Base-by-base conservation (phyloP, 2,329 filamentous ascomycete genomes). In the Seiridium unicorne region DNA sequence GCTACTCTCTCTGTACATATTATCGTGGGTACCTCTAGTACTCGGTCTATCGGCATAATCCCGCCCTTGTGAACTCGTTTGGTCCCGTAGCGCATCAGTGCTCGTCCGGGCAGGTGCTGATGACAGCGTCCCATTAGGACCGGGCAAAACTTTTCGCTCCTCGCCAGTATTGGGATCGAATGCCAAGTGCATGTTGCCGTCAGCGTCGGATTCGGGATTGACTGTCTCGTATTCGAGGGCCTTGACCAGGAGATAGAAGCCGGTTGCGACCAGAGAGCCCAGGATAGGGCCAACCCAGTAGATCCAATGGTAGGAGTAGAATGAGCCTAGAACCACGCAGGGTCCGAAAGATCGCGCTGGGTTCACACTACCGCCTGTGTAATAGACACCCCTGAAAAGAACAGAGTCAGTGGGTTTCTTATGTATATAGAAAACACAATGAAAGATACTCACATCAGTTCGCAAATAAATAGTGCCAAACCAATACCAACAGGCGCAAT, bases 401-500 rank as follows among this genome's bases (percentile, higher is more conserved):
- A 10, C n/a, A 6, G 8, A 47, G 7, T 8, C 7, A 42, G 13
- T 7, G 13, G 13, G 38, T 42, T 42, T 13, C 7, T 7, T 13
- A 42, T 42, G 7, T 8, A 13, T 13, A 13, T 13, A 2, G 13
- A 42, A 42, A 8, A 13, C 13, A 7, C 38, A 8, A 11, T 55
- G n/a, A n/a, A 18, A 31, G 18, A 26, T 26, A 64, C 67, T 62
- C 60, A 68, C 67, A 68, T 73, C 49, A 64, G 70, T 59, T 61
- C 59, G 34, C 63, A 65, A 38, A 88, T 77, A 66, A 88, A 88
- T 40, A 88, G 76, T 0, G 84, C 73, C 3, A 88, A 69, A 0
- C 86, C 86, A 63, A 89, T 87, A 1, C 84, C 85, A 1, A 88
- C 73, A 0, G 85, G 85, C 0, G 85, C 85, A 3, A 88, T 73